Evolutionary conservation across 2,329 filamentous ascomycete species (phyloP).

Genomic region (Cryphonectria parasitica): DNA sequence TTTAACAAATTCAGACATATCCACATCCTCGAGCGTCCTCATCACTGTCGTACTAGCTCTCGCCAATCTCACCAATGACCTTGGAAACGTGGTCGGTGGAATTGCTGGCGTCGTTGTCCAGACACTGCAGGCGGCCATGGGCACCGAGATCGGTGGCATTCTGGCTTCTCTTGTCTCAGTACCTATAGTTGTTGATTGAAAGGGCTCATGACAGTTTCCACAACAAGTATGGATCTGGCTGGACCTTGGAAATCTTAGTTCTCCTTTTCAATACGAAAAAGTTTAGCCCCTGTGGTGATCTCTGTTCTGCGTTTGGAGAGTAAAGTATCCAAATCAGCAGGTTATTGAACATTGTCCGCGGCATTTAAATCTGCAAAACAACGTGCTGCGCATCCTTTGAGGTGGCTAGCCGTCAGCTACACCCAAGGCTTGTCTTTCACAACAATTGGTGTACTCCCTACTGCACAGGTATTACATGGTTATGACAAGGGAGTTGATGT

Average conservation of each 20-base stretch:
- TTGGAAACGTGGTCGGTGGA: not conserved
- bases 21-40: conserved; percentile 7
- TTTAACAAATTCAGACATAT: not conserved
- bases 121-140: conserved; percentile 9
- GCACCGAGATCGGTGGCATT: conserved; percentile 3
- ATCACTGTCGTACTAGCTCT: conserved; percentile 1
- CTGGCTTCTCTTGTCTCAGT: conserved; percentile 3
- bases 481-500: not conserved
- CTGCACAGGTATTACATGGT: too few species aligned
- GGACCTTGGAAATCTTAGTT: not conserved
- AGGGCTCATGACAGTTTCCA: not conserved
- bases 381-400: not conserved
- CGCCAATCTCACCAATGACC: not conserved
- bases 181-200: not conserved
- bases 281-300: not conserved
- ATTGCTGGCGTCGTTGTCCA: conserved; percentile 9
- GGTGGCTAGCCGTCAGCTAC: not conserved
- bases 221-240: not conserved
- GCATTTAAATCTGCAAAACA: not conserved
- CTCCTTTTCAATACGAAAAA: not conserved
- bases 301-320: not conserved
- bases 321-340: not conserved
- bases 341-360: not conserved
- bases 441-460: too few species aligned
- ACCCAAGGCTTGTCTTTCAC: not conserved